phyloP scores from a whole-genome alignment of 2,329 filamentous ascomycete species.

The Penicillium sumatraense region DNA sequence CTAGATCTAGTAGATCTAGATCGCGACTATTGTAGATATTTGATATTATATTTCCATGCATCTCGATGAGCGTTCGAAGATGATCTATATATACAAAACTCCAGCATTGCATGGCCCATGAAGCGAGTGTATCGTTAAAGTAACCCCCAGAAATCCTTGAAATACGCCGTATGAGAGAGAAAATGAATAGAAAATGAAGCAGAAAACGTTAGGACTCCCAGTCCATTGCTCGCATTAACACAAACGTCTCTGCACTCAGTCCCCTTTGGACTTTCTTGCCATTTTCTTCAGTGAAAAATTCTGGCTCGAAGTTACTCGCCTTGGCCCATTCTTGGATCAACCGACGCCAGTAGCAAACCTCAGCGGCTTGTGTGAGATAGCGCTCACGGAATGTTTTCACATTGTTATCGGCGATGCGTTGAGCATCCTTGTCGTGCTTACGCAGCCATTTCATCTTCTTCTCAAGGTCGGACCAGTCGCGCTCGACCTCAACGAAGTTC shows the following conservation, averaged over 20 bases:
- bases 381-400: constrained; percentile 50
- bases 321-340: constrained; percentile 40
- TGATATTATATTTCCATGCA: constrained; percentile 1
- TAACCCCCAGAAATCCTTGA: neutral
- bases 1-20: no score
- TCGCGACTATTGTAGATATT: neutral
- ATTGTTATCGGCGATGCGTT: constrained; percentile 52
- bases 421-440: constrained; percentile 43
- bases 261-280: constrained; percentile 6
- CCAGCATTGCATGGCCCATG: neutral
- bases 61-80: neutral
- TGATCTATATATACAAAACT: constrained; percentile 6
- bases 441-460: constrained; percentile 42
- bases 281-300: constrained; percentile 6
- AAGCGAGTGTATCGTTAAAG: constrained; percentile 7
- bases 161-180: neutral
- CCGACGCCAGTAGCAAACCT: constrained; percentile 57
- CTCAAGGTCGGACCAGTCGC: constrained; percentile 60
- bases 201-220: neutral
- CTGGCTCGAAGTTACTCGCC: constrained; percentile 24
- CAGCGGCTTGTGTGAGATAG: constrained; percentile 55
- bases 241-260: constrained; percentile 1
- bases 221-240: constrained; percentile 3
- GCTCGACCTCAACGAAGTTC: constrained; percentile 51
- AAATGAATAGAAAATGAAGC: neutral